Percentiles rank a stretch among this genome's conserved stretches.
phyloP scores from a whole-genome alignment of 305 asterid genomes.

The Plantago lanceolata region DNA sequence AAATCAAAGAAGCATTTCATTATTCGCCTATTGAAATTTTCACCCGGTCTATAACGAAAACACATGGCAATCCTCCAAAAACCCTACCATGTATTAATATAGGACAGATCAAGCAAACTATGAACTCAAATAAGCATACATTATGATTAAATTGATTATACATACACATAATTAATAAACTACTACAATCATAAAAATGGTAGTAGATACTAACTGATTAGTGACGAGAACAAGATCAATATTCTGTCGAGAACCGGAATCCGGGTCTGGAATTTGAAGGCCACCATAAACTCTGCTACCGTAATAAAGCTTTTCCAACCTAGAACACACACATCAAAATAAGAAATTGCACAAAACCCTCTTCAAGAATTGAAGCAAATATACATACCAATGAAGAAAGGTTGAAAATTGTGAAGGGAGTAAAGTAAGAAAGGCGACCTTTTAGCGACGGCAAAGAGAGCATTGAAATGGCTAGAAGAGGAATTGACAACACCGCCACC shows the following conservation, averaged over 20 bases:
- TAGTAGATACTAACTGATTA: slow-evolving; percentile 22
- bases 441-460: slow-evolving; percentile 61
- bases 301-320: slow-evolving; percentile 59
- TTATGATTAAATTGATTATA: background rate
- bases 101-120: background rate
- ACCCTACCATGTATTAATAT: background rate
- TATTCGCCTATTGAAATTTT: too few relatives aligned
- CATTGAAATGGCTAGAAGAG: slow-evolving; percentile 33
- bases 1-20: background rate
- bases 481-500: slow-evolving; percentile 33
- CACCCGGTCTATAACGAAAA: too few relatives aligned
- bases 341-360: slow-evolving; percentile 9
- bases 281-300: slow-evolving; percentile 62
- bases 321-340: slow-evolving; percentile 10
- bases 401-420: background rate
- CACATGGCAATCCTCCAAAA: too few relatives aligned
- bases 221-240: slow-evolving; percentile 75
- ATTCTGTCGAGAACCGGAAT: slow-evolving; percentile 60
- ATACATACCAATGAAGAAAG: background rate
- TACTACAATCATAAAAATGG: background rate
- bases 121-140: background rate
- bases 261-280: slow-evolving; percentile 77
- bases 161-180: background rate
- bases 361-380: background rate
- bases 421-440: slow-evolving; percentile 29